Evolutionary conservation across 106 monocot genomes (phyloP), one percentile per base, ranked within the genome.

Genomic region (Apostasia shenzhenica): DNA sequence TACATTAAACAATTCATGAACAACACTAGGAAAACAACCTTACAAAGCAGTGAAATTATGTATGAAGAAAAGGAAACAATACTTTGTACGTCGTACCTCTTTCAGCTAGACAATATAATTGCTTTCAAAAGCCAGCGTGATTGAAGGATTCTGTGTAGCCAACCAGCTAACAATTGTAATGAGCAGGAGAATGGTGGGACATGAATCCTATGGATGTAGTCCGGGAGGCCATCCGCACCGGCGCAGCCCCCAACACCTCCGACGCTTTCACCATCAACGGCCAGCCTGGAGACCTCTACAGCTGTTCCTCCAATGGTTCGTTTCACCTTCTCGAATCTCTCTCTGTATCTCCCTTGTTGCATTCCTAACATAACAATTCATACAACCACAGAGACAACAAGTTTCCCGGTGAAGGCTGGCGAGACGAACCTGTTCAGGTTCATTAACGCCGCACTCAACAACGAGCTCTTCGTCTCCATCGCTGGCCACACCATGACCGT

Each of bases 381-480:
- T n/a, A n/a, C 58, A 10, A 7, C 50, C 2, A 13, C 76, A 82
- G 86, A 73, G 1, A 87, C 86, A 0, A 62, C 74, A 6, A 40
- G 77, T n/a, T 63, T 87, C 40, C 74, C 74, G 1, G 86, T 87
- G 45, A 40, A 26, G 5, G 1, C 46, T 4, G 86, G 83, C 3
- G 76, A 88, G 67, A 81, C 72, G 11, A 59, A 72, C 67, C 72
- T 88, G 14, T 72, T 84, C 55, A 64, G 84, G 49, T 57, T 88
- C 78, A 88, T 88, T 71, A 88, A 88, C 11, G 88, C 84, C 0
- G 88, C 84, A 0, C 75, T 84, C 52, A 81, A 81, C 52, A 72
- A 48, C 14, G 74, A 88, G 64, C 84, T 78, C 57, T 88, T 84
- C 76, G 63, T 81, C 76, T 61, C 81, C 26, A 59, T 88, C 42